phyloP scores from a whole-genome alignment of 768 basidiomycete species.

The Plicaturopsis crispa region DNA sequence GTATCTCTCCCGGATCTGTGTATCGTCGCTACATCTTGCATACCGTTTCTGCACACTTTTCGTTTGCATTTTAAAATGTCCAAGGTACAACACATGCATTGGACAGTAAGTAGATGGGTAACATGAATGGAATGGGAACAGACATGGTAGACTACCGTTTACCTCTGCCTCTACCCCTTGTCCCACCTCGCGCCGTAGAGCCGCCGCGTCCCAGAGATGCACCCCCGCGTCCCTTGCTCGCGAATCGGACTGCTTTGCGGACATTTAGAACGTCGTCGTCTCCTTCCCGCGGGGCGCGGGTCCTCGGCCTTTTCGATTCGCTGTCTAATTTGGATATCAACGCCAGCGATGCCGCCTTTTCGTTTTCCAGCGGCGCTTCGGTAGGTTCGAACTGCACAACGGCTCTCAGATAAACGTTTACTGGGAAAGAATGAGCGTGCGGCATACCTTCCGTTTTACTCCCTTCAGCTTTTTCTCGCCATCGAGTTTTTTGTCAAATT shows the following conservation, averaged over 20 bases:
- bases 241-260: slow-evolving; percentile 79
- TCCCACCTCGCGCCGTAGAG: slow-evolving; percentile 11
- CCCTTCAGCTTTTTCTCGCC: slow-evolving; percentile 88
- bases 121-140: too few species aligned
- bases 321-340: slow-evolving; percentile 76
- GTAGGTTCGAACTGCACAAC: slow-evolving; percentile 74
- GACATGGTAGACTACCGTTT: slow-evolving; percentile 18
- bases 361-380: slow-evolving; percentile 54
- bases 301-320: slow-evolving; percentile 55
- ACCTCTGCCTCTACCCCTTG: slow-evolving; percentile 20
- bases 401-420: slow-evolving; percentile 1
- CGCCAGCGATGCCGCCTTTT: slow-evolving; percentile 67
- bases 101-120: too few species aligned
- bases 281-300: slow-evolving; percentile 28
- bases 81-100: too few species aligned
- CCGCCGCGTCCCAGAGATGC: slow-evolving; percentile 43
- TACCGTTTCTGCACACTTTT: too few species aligned
- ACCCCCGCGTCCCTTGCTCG: slow-evolving; percentile 63
- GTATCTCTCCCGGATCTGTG: too few species aligned
- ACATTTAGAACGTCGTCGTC: slow-evolving; percentile 67
- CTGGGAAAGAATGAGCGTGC: not conserved
- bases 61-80: too few species aligned
- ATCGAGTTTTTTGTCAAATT: slow-evolving; percentile 83
- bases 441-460: slow-evolving; percentile 81
- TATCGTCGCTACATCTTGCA: too few species aligned